Evolutionary conservation across 2,329 filamentous ascomycete genomes (phyloP), one percentile per base, ranked within the genome.

Genomic region (Sodiomyces alkalinus): DNA sequence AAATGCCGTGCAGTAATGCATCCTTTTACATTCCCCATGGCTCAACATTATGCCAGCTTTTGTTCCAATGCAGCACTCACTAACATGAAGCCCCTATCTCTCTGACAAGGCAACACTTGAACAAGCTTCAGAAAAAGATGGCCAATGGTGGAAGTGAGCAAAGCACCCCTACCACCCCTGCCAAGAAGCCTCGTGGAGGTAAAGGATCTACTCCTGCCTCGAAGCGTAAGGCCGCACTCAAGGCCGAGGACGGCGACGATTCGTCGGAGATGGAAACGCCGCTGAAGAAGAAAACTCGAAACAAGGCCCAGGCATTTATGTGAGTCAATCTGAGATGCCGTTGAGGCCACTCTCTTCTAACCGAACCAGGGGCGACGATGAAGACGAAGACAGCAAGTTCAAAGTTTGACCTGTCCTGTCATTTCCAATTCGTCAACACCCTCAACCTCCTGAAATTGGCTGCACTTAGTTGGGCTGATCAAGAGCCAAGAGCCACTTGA

Each of bases 91-190:
- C n/a, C n/a, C 21, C n/a, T 3, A 14, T 19, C 17, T 30, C 23
- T 5, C 7, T 14, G 13, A 4, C 11, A 27, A 62, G 59, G 25
- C 59, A 62, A 39, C 59, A 63, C 19, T 49, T 63, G 6, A 54
- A 58, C 36, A 62, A 61, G 37, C 48, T 62, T 4, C 53, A 53
- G 34, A 49, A 45, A 34, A 45, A 35, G 29, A 34, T 36, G 30
- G 18, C 17, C 20, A 46, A 50, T 5, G 51, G 52, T n/a, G 42
- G 41, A n/a, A n/a, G n/a, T n/a, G n/a, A n/a, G n/a, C n/a, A n/a
- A 5, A 22, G 35, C 9, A 40, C 31, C 6, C 36, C 47, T 13
- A 29, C 28, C 7, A 31, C 37, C 6, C 33, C 40, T 1, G 27
- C 28, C 10, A 44, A 40, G 29, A 32, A 27, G 10, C n/a, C n/a